Evolutionary conservation across 805 yeast species (phyloP).

Genomic region (Lipomyces starkeyi): DNA sequence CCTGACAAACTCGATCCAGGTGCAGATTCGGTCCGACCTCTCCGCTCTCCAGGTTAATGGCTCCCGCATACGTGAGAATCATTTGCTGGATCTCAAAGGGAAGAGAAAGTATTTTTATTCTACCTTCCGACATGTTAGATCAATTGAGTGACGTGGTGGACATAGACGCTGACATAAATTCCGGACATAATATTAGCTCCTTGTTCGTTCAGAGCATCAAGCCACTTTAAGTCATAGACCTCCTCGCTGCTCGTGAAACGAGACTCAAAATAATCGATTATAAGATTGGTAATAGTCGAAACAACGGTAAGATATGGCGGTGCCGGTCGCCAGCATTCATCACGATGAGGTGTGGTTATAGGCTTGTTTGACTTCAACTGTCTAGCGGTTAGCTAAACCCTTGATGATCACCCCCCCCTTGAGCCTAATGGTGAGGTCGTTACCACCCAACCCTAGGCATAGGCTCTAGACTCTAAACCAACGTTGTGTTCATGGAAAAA

Average conservation of each 20-base stretch:
- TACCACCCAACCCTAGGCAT: too few relatives aligned
- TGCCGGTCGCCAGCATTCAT: too few relatives aligned
- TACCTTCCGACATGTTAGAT: neutral
- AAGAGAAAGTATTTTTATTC: neutral
- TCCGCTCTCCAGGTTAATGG: neutral
- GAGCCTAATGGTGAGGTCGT: too few relatives aligned
- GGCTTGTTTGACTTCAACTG: too few relatives aligned
- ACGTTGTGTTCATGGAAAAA: too few relatives aligned
- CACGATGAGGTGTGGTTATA: too few relatives aligned
- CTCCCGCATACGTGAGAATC: conserved; percentile 12
- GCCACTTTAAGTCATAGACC: neutral
- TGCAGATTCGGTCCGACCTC: neutral
- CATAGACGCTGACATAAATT: neutral
- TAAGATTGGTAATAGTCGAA: neutral
- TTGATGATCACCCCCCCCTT: too few relatives aligned
- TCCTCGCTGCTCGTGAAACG: neutral
- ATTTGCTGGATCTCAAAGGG: conserved; percentile 17
- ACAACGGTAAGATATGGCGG: neutral
- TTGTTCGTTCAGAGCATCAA: neutral
- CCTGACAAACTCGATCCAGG: conserved; percentile 7
- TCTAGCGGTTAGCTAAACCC: too few relatives aligned
- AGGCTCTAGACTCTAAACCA: too few relatives aligned
- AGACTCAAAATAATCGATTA: neutral
- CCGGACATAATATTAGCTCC: neutral
- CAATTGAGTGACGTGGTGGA: neutral